Percentiles rank a stretch among this genome's conserved stretches.
phyloP scores from a whole-genome alignment of 2,329 filamentous ascomycete species.

The Aspergillus oerlinghausenensis region DNA sequence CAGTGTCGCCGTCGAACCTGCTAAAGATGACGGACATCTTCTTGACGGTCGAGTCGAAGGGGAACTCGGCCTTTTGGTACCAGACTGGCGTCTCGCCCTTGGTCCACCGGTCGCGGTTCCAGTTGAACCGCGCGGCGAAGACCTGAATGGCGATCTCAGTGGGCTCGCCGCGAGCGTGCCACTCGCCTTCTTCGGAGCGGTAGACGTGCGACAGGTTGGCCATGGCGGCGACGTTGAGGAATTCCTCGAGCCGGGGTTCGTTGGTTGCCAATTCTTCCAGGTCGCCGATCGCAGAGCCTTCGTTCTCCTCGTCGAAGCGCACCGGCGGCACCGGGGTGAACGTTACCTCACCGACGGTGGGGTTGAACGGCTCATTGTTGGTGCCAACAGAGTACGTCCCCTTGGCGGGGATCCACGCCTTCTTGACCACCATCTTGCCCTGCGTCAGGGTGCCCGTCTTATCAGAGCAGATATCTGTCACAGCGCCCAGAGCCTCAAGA shows the following conservation, averaged over 20 bases:
- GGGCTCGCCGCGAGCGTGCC: conserved; percentile 62
- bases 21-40: conserved; percentile 69
- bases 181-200: conserved; percentile 49
- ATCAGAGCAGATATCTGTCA: conserved; percentile 56
- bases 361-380: conserved; percentile 54
- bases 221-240: conserved; percentile 59
- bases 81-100: conserved; percentile 49
- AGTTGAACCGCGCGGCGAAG: conserved; percentile 64
- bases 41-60: conserved; percentile 70
- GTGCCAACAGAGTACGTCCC: conserved; percentile 57
- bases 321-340: conserved; percentile 33
- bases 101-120: conserved; percentile 53
- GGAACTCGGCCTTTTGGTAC: conserved; percentile 62
- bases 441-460: conserved; percentile 60
- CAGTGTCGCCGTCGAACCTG: conserved; percentile 13
- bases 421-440: conserved; percentile 60
- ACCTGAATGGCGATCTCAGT: conserved; percentile 74
- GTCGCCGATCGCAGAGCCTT: conserved; percentile 24
- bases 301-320: conserved; percentile 20
- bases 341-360: conserved; percentile 48
- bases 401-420: conserved; percentile 54
- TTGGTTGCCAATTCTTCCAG: conserved; percentile 33
- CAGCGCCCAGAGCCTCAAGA: conserved; percentile 58
- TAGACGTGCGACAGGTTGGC: conserved; percentile 63
- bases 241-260: conserved; percentile 49